A percentile compares a stretch with the other conserved stretches of the same genome.
phyloP scores from a whole-genome alignment of 1,284 basidiomycete species.

The Moesziomyces sp. region DNA sequence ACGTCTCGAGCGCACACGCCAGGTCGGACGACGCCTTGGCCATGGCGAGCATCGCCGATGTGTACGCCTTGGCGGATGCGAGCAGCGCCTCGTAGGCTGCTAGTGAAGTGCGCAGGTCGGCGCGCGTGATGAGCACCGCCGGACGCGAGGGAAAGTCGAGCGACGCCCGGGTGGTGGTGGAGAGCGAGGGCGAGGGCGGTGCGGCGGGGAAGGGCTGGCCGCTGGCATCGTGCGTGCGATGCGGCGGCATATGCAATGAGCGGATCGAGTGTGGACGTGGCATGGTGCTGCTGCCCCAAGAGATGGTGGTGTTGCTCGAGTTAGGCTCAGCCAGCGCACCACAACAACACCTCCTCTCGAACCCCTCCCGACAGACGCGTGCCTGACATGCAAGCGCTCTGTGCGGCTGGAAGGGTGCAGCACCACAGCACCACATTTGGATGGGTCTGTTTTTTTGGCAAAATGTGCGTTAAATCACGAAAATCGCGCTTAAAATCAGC shows the following conservation, averaged over 20 bases:
- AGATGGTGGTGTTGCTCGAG: too few relatives aligned
- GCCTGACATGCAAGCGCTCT: too few relatives aligned
- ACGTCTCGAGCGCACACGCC: conserved; percentile 74
- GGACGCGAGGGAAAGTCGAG: conserved; percentile 74
- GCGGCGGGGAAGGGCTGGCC: conserved; percentile 17
- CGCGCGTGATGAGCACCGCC: conserved; percentile 83
- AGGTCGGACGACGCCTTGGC: conserved; percentile 85
- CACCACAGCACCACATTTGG: too few relatives aligned
- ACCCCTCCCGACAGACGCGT: too few relatives aligned
- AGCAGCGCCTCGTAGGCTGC: conserved; percentile 87
- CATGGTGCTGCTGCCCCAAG: conserved; percentile 10
- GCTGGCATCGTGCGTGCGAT: conserved; percentile 17
- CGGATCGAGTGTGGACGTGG: conserved; percentile 39
- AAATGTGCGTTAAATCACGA: background rate
- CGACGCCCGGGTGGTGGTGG: conserved; percentile 70
- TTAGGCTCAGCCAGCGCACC: too few relatives aligned
- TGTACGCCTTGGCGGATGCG: conserved; percentile 82
- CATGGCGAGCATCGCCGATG: conserved; percentile 82
- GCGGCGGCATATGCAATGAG: conserved; percentile 26
- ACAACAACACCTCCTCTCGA: too few relatives aligned
- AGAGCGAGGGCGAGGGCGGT: conserved; percentile 49
- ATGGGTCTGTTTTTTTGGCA: too few relatives aligned
- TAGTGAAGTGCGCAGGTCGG: conserved; percentile 80
- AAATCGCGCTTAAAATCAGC: background rate
- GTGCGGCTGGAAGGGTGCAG: too few relatives aligned